Conservation (phyloP, 306 rosid genomes). For the Abrus precatorius region DNA sequence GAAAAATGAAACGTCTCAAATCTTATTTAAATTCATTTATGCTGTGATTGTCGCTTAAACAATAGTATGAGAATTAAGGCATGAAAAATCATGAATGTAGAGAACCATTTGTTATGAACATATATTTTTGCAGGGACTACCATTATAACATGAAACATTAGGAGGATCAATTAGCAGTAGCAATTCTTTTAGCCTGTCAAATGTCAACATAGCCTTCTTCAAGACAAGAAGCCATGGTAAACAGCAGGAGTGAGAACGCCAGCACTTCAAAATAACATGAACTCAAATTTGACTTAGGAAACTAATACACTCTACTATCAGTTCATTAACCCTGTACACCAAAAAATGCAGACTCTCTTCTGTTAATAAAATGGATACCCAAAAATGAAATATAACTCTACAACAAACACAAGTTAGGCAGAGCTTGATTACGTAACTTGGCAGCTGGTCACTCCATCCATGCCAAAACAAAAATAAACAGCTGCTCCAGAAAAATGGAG, state of each 20-base stretch:
- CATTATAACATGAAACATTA: too few relatives aligned
- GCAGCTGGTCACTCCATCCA: conserved; percentile 40
- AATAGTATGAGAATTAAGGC: too few relatives aligned
- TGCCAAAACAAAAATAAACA: conserved; percentile 27
- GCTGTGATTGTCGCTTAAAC: too few relatives aligned
- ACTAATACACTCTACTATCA: conserved; percentile 35
- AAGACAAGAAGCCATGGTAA: neutral
- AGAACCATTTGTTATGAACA: too few relatives aligned
- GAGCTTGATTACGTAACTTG: conserved; percentile 45
- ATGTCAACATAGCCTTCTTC: conserved; percentile 4
- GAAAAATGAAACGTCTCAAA: too few relatives aligned
- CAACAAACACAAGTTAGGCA: conserved; percentile 36
- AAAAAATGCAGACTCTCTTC: conserved; percentile 2
- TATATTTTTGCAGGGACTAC: too few relatives aligned
- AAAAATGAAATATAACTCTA: conserved; percentile 37
- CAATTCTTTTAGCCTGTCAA: conserved; percentile 2
- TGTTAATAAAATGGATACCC: conserved; percentile 16
- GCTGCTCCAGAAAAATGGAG: conserved; percentile 41
- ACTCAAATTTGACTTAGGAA: conserved; percentile 36
- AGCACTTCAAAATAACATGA: conserved; percentile 1
- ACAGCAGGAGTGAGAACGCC: neutral
- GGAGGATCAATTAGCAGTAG: neutral
- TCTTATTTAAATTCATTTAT: too few relatives aligned
- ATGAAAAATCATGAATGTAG: too few relatives aligned
- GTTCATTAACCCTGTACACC: conserved; percentile 39